A percentile compares a stretch with the other conserved stretches of the same genome.
Conservation (phyloP, 345 rosid genomes). For the Gossypium stocksii region DNA sequence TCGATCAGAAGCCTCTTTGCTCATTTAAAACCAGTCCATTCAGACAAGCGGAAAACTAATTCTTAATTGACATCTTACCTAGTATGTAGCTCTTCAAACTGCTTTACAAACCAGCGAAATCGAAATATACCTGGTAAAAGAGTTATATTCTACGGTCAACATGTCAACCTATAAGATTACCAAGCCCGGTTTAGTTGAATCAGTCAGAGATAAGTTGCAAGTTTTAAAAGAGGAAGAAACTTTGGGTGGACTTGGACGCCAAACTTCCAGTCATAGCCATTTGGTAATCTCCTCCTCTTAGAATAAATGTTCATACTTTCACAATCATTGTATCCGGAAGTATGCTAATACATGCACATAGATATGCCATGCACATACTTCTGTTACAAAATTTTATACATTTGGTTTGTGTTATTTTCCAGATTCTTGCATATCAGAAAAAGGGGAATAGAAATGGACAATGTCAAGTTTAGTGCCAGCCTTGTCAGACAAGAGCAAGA, state of each 20-base stretch:
- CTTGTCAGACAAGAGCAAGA: constrained; percentile 7
- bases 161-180: constrained; percentile 11
- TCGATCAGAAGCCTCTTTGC: not conserved
- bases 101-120: constrained; percentile 37
- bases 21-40: not conserved
- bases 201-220: constrained; percentile 31
- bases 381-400: not conserved
- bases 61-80: constrained; percentile 9
- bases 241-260: constrained; percentile 28
- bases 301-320: not conserved
- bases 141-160: constrained; percentile 22
- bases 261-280: constrained; percentile 26
- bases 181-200: constrained; percentile 19
- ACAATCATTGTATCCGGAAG: not conserved
- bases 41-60: not conserved
- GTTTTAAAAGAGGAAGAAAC: constrained; percentile 38
- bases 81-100: constrained; percentile 51
- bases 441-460: constrained; percentile 12
- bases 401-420: constrained; percentile 11
- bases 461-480: not conserved
- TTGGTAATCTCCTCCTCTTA: constrained; percentile 30
- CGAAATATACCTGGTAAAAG: constrained; percentile 37
- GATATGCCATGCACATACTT: no score
- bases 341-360: not conserved
- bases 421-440: constrained; percentile 43